A percentile compares a stretch with the other conserved stretches of the same genome.
phyloP scores from a whole-genome alignment of 164 flowering plant genomes.

The Buxus sempervirens region DNA sequence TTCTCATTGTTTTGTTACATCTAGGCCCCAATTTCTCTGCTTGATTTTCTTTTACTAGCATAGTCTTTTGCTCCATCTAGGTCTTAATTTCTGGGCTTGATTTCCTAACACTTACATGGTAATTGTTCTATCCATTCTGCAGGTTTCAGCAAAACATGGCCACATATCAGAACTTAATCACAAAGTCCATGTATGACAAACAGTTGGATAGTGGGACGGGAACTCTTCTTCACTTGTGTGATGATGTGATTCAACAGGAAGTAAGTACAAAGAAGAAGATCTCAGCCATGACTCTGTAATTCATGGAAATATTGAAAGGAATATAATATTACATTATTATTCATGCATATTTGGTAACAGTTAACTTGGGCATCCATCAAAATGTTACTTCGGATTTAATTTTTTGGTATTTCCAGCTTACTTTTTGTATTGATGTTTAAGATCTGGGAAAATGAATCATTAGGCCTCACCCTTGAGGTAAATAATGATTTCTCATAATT shows the following conservation, averaged over 20 bases:
- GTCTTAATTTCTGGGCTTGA: background rate
- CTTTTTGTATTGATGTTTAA: background rate
- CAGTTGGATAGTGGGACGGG: slow-evolving; percentile 97
- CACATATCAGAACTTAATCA: slow-evolving; percentile 82
- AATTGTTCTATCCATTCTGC: slow-evolving; percentile 4
- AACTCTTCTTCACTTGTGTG: slow-evolving; percentile 96
- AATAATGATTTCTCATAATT: background rate
- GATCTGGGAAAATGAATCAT: no score
- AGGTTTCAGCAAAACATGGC: slow-evolving; percentile 89
- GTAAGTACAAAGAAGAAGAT: slow-evolving; percentile 37
- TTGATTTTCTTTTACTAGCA: no score
- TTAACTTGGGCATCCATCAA: background rate
- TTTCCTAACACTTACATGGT: slow-evolving; percentile 2
- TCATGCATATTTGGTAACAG: background rate
- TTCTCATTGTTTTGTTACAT: no score
- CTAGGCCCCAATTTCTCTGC: no score
- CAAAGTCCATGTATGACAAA: slow-evolving; percentile 94
- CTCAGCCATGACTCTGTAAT: no score
- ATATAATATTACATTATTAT: no score
- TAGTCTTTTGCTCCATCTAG: background rate
- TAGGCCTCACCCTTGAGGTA: no score
- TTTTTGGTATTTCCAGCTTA: background rate
- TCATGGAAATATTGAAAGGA: no score
- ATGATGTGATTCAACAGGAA: slow-evolving; percentile 98
- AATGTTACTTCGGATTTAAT: background rate